phyloP scores from a whole-genome alignment of 495 filamentous ascomycete species.

The Talaromyces ruber region DNA sequence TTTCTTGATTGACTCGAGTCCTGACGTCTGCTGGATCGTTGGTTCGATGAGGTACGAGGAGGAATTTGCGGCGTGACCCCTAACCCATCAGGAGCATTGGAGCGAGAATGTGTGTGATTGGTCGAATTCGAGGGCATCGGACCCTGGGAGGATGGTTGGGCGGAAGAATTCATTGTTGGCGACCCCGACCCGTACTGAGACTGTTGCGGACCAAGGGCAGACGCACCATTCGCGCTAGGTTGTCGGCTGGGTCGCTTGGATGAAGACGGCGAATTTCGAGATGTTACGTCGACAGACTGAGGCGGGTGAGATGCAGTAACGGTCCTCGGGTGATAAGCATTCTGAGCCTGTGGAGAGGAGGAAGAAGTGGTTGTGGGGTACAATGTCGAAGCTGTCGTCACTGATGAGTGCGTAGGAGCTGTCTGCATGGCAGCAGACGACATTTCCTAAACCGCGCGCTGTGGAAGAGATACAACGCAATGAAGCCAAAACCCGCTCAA shows the following conservation, averaged over 20 bases:
- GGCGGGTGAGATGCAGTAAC: not conserved
- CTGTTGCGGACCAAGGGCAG: conserved; percentile 22
- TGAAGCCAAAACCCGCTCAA: not conserved
- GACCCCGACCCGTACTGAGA: conserved; percentile 21
- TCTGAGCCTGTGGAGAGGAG: not conserved
- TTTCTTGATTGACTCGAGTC: conserved; percentile 11
- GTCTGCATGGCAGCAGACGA: conserved; percentile 10
- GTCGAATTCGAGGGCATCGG: conserved; percentile 26
- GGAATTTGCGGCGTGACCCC: conserved; percentile 28
- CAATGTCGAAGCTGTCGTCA: not conserved
- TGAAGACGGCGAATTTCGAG: conserved; percentile 1
- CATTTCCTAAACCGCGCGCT: conserved; percentile 15
- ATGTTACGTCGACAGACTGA: conserved; percentile 4
- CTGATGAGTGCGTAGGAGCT: conserved; percentile 7
- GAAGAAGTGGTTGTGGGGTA: not conserved
- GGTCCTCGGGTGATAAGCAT: conserved; percentile 4
- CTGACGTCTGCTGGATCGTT: conserved; percentile 29
- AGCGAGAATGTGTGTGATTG: conserved; percentile 24
- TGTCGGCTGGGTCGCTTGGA: not conserved
- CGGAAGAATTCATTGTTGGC: conserved; percentile 35
- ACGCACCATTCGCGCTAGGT: conserved; percentile 6
- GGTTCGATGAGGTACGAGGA: conserved; percentile 35
- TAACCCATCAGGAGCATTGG: conserved; percentile 29
- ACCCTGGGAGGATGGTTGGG: conserved; percentile 25
- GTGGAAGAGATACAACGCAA: conserved; percentile 4